Evolutionary conservation across 495 filamentous ascomycete genomes (phyloP).

Genomic region (Aspergillus egyptiacus): DNA sequence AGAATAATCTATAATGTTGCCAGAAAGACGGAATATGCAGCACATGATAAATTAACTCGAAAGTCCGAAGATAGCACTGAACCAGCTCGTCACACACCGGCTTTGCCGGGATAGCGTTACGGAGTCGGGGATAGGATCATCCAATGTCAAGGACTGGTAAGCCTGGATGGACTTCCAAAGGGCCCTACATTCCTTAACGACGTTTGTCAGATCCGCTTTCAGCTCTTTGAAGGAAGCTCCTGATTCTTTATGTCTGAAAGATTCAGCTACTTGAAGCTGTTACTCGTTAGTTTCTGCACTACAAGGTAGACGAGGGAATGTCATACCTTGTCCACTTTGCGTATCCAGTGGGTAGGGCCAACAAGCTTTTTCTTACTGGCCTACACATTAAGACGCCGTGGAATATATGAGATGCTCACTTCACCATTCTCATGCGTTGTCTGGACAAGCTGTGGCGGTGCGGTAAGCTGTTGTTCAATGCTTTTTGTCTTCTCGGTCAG

Average conservation of each 20-base stretch:
- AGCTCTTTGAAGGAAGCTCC: slow-evolving; percentile 10
- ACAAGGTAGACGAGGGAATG: not conserved
- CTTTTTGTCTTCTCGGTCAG: not conserved
- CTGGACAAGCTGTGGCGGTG: not conserved
- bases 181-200: slow-evolving; percentile 17
- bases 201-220: slow-evolving; percentile 12
- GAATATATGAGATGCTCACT: not conserved
- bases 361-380: slow-evolving; percentile 36
- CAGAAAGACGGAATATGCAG: slow-evolving; percentile 45
- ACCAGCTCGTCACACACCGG: slow-evolving; percentile 36
- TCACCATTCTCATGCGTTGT: not conserved
- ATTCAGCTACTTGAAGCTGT: slow-evolving; percentile 12
- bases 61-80: slow-evolving; percentile 39
- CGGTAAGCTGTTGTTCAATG: slow-evolving; percentile 13
- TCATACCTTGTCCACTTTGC: slow-evolving; percentile 34
- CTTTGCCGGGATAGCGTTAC: slow-evolving; percentile 16
- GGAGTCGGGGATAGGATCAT: slow-evolving; percentile 19
- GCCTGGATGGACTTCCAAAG: slow-evolving; percentile 19
- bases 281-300: not conserved
- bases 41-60: slow-evolving; percentile 43
- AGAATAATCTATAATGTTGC: slow-evolving; percentile 39
- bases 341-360: slow-evolving; percentile 37
- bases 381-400: slow-evolving; percentile 12
- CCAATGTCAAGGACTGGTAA: slow-evolving; percentile 11
- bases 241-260: slow-evolving; percentile 11